Percentiles rank a stretch among this genome's conserved stretches.
These are phyloP conservation scores for Cryptosporidium andersoni DNA, from an alignment of 169 alveolate species.

Conservation along the genomic window DNA sequence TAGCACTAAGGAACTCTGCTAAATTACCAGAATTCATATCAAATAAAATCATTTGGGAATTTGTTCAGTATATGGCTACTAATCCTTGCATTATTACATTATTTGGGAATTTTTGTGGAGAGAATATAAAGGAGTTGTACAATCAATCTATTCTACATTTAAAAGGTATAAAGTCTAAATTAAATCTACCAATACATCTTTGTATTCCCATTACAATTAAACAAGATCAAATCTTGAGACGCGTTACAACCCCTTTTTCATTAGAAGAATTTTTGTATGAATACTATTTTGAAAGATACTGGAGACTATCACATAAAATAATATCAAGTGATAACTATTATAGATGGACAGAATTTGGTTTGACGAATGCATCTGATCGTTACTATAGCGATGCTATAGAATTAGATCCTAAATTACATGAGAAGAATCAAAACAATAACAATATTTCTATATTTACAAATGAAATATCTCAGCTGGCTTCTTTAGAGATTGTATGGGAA, in stretches of 20 bases:
- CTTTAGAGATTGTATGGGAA: conserved; percentile 68
- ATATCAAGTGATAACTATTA: conserved; percentile 46
- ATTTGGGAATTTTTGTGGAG: background rate
- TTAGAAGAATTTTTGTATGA: conserved; percentile 45
- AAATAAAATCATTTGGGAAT: conserved; percentile 17
- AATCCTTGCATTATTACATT: conserved; percentile 12
- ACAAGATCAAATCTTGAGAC: background rate
- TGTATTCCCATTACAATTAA: background rate
- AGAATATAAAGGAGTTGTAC: conserved; percentile 1
- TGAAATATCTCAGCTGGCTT: conserved; percentile 59
- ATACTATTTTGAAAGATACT: conserved; percentile 61
- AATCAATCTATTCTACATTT: conserved; percentile 21
- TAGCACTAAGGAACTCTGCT: conserved; percentile 13
- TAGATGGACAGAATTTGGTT: conserved; percentile 29
- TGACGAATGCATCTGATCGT: conserved; percentile 7
- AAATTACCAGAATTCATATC: conserved; percentile 35
- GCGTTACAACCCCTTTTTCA: background rate
- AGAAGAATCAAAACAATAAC: conserved; percentile 29
- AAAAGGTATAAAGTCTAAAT: background rate
- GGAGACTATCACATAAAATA: conserved; percentile 36
- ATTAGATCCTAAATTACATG: conserved; percentile 5
- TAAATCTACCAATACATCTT: conserved; percentile 36
- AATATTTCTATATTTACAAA: background rate
- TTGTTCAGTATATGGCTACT: conserved; percentile 17
- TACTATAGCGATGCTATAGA: background rate